Percentiles rank a stretch among this genome's conserved stretches.
These are phyloP conservation scores for Ustilago tritici DNA, from an alignment of 1,284 basidiomycete species.

Conservation along the genomic window DNA sequence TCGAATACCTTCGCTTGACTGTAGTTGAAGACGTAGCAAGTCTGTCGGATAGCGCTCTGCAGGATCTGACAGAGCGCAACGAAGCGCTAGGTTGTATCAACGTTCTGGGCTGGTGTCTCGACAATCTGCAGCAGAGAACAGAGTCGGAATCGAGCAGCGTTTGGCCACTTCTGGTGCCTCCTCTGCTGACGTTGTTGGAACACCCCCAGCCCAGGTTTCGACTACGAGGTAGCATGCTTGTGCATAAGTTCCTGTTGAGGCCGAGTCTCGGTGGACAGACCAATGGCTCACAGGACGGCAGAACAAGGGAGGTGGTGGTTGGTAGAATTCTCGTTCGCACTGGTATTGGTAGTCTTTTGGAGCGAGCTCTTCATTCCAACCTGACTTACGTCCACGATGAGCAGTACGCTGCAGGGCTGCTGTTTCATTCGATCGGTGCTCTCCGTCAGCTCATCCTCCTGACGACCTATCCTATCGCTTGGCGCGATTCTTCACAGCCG, in stretches of 20 bases:
- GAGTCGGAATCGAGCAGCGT: slow-evolving; percentile 30
- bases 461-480: slow-evolving; percentile 29
- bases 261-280: neutral
- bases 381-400: slow-evolving; percentile 44
- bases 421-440: slow-evolving; percentile 24
- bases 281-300: neutral
- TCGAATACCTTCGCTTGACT: neutral
- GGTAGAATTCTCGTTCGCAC: slow-evolving; percentile 35
- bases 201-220: slow-evolving; percentile 37
- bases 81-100: slow-evolving; percentile 41
- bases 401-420: slow-evolving; percentile 16
- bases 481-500: neutral
- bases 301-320: slow-evolving; percentile 2
- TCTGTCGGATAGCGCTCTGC: neutral
- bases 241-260: slow-evolving; percentile 10
- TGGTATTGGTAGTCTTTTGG: slow-evolving; percentile 38
- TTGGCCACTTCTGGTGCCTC: slow-evolving; percentile 42
- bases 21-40: too few species aligned
- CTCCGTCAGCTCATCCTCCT: slow-evolving; percentile 32
- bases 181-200: slow-evolving; percentile 42
- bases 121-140: slow-evolving; percentile 6
- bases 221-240: slow-evolving; percentile 15
- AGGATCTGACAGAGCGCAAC: slow-evolving; percentile 13
- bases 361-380: slow-evolving; percentile 37
- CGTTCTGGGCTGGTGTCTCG: slow-evolving; percentile 31